These are phyloP conservation scores for Colletotrichum phormii DNA, from an alignment of 2,329 filamentous ascomycete genomes.

Conservation along the genomic window DNA sequence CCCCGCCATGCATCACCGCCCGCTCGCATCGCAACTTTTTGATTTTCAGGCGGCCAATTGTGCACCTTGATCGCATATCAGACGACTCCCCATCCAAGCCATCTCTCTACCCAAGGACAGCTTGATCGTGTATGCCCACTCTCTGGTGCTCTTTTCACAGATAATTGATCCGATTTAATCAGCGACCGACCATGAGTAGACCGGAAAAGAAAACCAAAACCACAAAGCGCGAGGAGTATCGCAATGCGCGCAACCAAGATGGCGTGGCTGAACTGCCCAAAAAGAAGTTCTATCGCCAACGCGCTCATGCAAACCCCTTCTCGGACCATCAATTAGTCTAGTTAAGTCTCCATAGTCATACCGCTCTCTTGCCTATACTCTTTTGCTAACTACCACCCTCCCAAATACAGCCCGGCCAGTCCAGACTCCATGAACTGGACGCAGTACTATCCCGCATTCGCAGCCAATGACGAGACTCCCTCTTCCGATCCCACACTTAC, in stretches of 20 bases:
- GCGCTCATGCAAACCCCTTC: constrained; percentile 98
- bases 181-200: constrained; percentile 48
- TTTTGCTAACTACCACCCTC: neutral
- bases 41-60: constrained; percentile 9
- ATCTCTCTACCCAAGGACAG: neutral
- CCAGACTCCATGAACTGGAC: constrained; percentile 95
- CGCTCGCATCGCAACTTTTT: constrained; percentile 15
- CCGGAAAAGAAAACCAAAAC: constrained; percentile 63
- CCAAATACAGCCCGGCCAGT: constrained; percentile 72
- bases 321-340: constrained; percentile 92
- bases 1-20: constrained; percentile 18
- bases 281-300: constrained; percentile 96
- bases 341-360: constrained; percentile 57
- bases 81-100: neutral
- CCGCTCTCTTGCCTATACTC: neutral
- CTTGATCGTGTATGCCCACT: neutral
- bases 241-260: constrained; percentile 64
- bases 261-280: constrained; percentile 76
- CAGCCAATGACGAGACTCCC: constrained; percentile 48
- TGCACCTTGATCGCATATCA: neutral
- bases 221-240: constrained; percentile 75
- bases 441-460: constrained; percentile 81
- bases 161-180: neutral
- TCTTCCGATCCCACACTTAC: neutral
- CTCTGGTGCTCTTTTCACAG: neutral